Conservation (phyloP, 345 rosid species). For the Ceriops zippeliana region DNA sequence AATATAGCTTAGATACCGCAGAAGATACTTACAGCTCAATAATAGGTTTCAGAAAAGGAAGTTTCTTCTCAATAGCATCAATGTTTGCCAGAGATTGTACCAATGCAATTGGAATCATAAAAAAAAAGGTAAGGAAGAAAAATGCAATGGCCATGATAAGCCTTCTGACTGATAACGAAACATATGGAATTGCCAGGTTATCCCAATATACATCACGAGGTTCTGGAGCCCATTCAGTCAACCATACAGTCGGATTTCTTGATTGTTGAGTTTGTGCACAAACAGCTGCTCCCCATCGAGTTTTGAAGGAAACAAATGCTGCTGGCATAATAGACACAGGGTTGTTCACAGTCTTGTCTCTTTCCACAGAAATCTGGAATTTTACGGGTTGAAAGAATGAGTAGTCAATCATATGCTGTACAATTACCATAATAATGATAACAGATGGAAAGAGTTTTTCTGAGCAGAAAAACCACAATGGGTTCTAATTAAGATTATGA, state of each 20-base stretch:
- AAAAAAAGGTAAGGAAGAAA: slow-evolving; percentile 93
- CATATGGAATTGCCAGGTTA: slow-evolving; percentile 84
- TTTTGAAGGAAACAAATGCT: slow-evolving; percentile 83
- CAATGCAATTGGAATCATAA: slow-evolving; percentile 89
- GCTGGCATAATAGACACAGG: slow-evolving; percentile 59
- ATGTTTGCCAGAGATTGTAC: slow-evolving; percentile 94
- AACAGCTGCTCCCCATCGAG: slow-evolving; percentile 91
- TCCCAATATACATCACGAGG: slow-evolving; percentile 87
- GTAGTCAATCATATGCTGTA: neutral
- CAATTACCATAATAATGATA: neutral
- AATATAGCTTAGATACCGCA: neutral
- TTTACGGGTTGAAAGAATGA: neutral
- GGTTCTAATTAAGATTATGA: too few relatives aligned
- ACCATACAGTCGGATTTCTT: slow-evolving; percentile 80
- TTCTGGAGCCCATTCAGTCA: slow-evolving; percentile 96
- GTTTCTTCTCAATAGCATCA: slow-evolving; percentile 80
- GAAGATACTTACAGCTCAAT: slow-evolving; percentile 64
- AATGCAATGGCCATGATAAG: slow-evolving; percentile 59
- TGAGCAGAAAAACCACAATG: too few relatives aligned
- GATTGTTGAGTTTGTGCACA: slow-evolving; percentile 94
- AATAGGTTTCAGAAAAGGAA: slow-evolving; percentile 70
- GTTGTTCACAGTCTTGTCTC: slow-evolving; percentile 47
- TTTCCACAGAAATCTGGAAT: slow-evolving; percentile 65
- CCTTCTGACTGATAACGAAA: slow-evolving; percentile 69
- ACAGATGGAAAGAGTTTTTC: too few relatives aligned